A percentile compares a stretch with the other conserved stretches of the same genome.
These are phyloP conservation scores for Raffaelea ambrosiae DNA, from an alignment of 2,329 filamentous ascomycete species.

Conservation along the genomic window DNA sequence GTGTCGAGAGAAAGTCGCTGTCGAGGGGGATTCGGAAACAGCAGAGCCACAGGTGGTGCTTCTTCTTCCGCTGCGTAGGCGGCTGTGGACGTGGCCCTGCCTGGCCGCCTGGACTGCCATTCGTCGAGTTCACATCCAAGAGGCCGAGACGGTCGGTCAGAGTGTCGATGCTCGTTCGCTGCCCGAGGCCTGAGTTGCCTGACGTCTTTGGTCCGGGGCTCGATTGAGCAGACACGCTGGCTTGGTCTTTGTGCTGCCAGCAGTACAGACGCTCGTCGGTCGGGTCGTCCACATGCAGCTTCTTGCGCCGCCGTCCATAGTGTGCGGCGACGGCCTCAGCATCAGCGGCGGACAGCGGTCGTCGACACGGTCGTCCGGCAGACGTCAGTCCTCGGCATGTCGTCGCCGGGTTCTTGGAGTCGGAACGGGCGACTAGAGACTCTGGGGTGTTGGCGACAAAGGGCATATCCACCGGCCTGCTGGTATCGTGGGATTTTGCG, in stretches of 20 bases:
- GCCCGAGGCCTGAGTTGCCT: constrained; percentile 47
- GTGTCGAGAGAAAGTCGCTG: constrained; percentile 19
- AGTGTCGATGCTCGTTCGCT: constrained; percentile 76
- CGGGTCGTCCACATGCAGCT: constrained; percentile 36
- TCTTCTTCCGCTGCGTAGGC: constrained; percentile 21
- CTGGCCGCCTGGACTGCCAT: constrained; percentile 6
- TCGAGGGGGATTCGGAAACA: constrained; percentile 44
- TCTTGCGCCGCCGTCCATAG: not conserved
- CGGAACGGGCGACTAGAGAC: constrained; percentile 65
- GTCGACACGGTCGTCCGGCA: constrained; percentile 74
- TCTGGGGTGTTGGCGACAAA: constrained; percentile 71
- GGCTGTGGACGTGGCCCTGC: constrained; percentile 5
- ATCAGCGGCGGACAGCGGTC: constrained; percentile 48
- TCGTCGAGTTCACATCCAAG: constrained; percentile 47
- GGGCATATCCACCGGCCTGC: constrained; percentile 38
- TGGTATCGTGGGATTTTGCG: not conserved
- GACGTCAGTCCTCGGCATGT: constrained; percentile 86
- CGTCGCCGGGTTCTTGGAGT: constrained; percentile 73
- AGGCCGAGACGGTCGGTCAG: constrained; percentile 72
- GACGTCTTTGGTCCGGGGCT: constrained; percentile 33
- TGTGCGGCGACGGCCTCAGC: constrained; percentile 14
- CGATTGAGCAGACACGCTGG: constrained; percentile 37
- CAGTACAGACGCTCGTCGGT: constrained; percentile 65
- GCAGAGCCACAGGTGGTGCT: constrained; percentile 34
- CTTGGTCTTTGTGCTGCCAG: constrained; percentile 94